These are phyloP conservation scores for Xanthoconium purpureum DNA, from an alignment of 768 basidiomycete genomes.

Conservation along the genomic window DNA sequence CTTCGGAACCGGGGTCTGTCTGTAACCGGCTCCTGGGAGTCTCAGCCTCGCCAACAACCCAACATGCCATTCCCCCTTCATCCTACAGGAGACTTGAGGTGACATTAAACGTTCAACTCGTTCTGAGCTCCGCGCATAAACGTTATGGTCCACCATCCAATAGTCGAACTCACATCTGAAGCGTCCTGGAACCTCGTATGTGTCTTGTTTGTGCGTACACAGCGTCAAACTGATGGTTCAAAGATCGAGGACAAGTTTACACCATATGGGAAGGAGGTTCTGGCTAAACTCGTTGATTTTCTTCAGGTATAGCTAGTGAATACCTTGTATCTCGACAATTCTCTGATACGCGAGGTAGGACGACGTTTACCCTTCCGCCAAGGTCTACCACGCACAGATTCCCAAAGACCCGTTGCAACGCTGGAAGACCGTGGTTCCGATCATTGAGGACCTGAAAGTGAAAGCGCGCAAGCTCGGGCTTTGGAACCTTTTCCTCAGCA, in stretches of 20 bases:
- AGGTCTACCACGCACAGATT: constrained; percentile 77
- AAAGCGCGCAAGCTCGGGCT: constrained; percentile 87
- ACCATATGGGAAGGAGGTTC: constrained; percentile 79
- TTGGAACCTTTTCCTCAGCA: constrained; percentile 97
- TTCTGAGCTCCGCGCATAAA: background rate
- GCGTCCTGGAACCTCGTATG: constrained; percentile 85
- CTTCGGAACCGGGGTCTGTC: background rate
- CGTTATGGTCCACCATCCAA: constrained; percentile 62
- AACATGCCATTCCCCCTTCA: too few species aligned
- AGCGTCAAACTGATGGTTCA: constrained; percentile 4
- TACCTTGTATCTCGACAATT: background rate
- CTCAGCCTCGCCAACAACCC: background rate
- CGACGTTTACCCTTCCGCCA: constrained; percentile 79
- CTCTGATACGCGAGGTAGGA: constrained; percentile 46
- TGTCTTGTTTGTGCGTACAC: constrained; percentile 1
- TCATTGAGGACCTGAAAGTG: constrained; percentile 80
- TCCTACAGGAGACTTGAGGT: background rate
- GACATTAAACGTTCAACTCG: background rate
- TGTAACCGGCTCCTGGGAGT: constrained; percentile 11
- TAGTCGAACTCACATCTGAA: constrained; percentile 74
- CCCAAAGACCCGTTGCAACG: constrained; percentile 68
- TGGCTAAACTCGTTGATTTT: constrained; percentile 81
- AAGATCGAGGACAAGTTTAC: constrained; percentile 94
- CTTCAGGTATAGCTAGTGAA: constrained; percentile 56
- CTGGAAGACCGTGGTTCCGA: constrained; percentile 81